These are phyloP conservation scores for Tricholoma saponaceum DNA, from an alignment of 768 basidiomycete species.

Conservation along the genomic window DNA sequence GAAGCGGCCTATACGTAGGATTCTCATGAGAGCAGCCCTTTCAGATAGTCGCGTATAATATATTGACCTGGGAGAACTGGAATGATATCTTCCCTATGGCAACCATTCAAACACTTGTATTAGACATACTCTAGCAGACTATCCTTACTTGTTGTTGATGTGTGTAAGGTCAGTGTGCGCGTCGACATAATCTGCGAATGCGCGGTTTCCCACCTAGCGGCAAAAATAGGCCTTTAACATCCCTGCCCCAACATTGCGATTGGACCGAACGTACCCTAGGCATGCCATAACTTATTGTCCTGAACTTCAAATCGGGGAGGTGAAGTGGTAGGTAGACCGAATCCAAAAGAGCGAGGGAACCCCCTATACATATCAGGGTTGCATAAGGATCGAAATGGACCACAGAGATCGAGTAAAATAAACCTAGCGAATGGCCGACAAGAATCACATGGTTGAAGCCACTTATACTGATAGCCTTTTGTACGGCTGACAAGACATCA, in stretches of 20 bases:
- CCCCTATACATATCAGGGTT: slow-evolving; percentile 22
- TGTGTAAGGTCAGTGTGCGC: slow-evolving; percentile 17
- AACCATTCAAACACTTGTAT: neutral
- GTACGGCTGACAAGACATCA: slow-evolving; percentile 41
- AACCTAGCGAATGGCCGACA: slow-evolving; percentile 39
- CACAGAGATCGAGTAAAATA: slow-evolving; percentile 22
- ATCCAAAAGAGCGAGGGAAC: slow-evolving; percentile 41
- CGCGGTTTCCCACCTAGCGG: slow-evolving; percentile 31
- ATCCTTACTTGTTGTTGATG: slow-evolving; percentile 14
- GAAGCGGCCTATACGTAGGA: slow-evolving; percentile 20
- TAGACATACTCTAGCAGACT: neutral
- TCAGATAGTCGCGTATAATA: neutral
- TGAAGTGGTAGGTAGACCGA: slow-evolving; percentile 51
- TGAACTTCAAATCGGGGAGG: slow-evolving; percentile 36
- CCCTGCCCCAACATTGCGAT: neutral
- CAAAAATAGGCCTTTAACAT: neutral
- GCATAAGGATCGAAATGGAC: slow-evolving; percentile 17
- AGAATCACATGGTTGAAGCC: slow-evolving; percentile 34
- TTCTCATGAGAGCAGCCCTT: neutral
- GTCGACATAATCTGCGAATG: slow-evolving; percentile 24
- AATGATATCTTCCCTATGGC: slow-evolving; percentile 8
- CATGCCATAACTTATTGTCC: slow-evolving; percentile 37
- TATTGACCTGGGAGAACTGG: slow-evolving; percentile 28
- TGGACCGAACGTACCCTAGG: slow-evolving; percentile 32
- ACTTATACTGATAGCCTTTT: slow-evolving; percentile 31